Percentiles rank a stretch among this genome's conserved stretches.
These are phyloP conservation scores for Phytophthora boehmeriae DNA, from an alignment of 352 stramenopile species.

Conservation along the genomic window DNA sequence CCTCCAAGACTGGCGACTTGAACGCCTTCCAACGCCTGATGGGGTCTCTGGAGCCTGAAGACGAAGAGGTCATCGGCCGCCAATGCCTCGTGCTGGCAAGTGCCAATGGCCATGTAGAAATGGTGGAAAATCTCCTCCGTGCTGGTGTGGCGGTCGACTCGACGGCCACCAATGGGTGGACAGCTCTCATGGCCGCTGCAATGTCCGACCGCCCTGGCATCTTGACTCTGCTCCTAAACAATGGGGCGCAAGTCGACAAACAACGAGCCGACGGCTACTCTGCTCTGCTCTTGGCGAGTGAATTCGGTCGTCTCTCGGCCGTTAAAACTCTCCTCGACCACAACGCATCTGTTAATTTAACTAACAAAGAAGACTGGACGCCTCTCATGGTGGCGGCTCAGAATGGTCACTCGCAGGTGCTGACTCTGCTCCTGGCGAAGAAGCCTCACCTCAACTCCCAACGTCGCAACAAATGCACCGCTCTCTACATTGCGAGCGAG, in stretches of 20 bases:
- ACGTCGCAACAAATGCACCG: conserved; percentile 9
- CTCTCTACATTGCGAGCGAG: conserved; percentile 18
- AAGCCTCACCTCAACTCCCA: conserved; percentile 8
- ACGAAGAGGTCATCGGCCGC: background rate
- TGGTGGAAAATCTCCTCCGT: conserved; percentile 8
- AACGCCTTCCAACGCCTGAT: background rate
- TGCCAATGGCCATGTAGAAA: background rate
- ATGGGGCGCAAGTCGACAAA: conserved; percentile 9
- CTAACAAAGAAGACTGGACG: conserved; percentile 19
- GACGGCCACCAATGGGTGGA: conserved; percentile 9
- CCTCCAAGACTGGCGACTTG: background rate
- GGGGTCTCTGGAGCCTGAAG: background rate
- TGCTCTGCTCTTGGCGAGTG: conserved; percentile 6
- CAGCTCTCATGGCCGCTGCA: conserved; percentile 17
- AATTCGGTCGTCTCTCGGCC: background rate
- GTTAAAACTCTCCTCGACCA: conserved; percentile 10
- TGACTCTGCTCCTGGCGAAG: conserved; percentile 7
- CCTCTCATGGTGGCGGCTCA: conserved; percentile 8
- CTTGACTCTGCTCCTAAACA: conserved; percentile 6
- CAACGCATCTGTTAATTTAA: conserved; percentile 1
- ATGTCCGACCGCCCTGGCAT: conserved; percentile 10
- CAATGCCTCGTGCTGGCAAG: background rate
- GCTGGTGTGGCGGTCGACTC: background rate
- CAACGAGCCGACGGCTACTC: conserved; percentile 5
- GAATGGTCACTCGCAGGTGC: conserved; percentile 4